phyloP scores from a whole-genome alignment of 2,329 filamentous ascomycete genomes.

The Arthrobotrys iridis region DNA sequence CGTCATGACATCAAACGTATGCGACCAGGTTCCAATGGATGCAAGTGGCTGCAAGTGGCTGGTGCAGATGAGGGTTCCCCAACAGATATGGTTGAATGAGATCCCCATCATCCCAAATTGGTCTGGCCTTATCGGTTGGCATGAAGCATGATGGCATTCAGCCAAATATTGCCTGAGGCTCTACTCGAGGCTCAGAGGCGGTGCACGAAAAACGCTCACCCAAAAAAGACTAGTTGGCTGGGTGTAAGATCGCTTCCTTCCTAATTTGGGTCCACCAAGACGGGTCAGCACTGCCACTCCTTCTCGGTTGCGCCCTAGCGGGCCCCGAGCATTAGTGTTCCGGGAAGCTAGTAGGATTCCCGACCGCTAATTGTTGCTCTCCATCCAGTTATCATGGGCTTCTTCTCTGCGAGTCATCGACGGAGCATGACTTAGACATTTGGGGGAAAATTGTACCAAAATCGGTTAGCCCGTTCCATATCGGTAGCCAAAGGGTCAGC shows the following conservation, averaged over 20 bases:
- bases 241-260: constrained; percentile 28
- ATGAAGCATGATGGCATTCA: constrained; percentile 15
- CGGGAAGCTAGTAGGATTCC: constrained; percentile 33
- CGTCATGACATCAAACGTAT: constrained; percentile 48
- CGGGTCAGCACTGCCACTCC: constrained; percentile 32
- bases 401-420: constrained; percentile 16
- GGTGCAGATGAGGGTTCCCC: constrained; percentile 2
- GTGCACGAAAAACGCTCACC: constrained; percentile 41
- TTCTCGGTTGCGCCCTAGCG: constrained; percentile 20
- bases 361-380: neutral
- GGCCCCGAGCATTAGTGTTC: constrained; percentile 2
- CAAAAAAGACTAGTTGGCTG: constrained; percentile 13
- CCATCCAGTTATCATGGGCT: neutral
- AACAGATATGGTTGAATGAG: neutral
- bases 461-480: constrained; percentile 2
- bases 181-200: constrained; percentile 49
- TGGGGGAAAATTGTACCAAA: neutral
- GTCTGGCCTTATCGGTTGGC: neutral
- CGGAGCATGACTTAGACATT: constrained; percentile 14
- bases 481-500: constrained; percentile 19
- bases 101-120: constrained; percentile 23
- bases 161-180: constrained; percentile 41
- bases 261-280: constrained; percentile 22
- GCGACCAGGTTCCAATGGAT: neutral
- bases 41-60: constrained; percentile 31